These are phyloP conservation scores for Microbotryum saponariae DNA, from an alignment of 1,284 basidiomycete species.

Conservation along the genomic window DNA sequence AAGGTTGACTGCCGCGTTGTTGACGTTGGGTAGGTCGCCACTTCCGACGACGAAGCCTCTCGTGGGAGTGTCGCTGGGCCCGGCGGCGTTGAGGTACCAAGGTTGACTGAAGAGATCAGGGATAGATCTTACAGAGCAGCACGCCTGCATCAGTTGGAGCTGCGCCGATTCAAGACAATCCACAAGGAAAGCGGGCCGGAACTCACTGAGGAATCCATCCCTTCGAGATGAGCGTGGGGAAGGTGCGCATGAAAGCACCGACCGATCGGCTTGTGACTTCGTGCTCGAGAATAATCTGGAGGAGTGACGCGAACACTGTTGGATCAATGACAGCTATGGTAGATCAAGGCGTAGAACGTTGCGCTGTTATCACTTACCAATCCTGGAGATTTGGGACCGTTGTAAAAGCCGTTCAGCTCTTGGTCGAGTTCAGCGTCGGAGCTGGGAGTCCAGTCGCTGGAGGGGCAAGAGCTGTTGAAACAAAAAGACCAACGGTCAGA, in stretches of 20 bases:
- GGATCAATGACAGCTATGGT: not conserved
- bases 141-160: no score
- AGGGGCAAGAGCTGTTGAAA: constrained; percentile 1
- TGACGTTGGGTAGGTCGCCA: no score
- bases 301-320: not conserved
- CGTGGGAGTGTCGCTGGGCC: no score
- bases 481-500: not conserved
- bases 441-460: constrained; percentile 5
- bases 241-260: constrained; percentile 59
- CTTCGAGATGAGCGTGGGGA: constrained; percentile 42
- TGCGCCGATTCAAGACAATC: no score
- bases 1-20: no score
- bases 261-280: constrained; percentile 61
- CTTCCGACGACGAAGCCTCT: no score
- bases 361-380: not conserved
- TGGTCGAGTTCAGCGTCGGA: constrained; percentile 11
- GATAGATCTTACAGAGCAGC: no score
- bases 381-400: constrained; percentile 17
- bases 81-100: no score
- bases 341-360: no score
- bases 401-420: constrained; percentile 9
- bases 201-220: constrained; percentile 20
- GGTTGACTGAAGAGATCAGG: no score
- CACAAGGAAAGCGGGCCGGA: not conserved
- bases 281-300: constrained; percentile 76